Percentiles rank a stretch among this genome's conserved stretches.
These are phyloP conservation scores for Ligustrum vulgare DNA, from an alignment of 257 asterid species.

Conservation along the genomic window DNA sequence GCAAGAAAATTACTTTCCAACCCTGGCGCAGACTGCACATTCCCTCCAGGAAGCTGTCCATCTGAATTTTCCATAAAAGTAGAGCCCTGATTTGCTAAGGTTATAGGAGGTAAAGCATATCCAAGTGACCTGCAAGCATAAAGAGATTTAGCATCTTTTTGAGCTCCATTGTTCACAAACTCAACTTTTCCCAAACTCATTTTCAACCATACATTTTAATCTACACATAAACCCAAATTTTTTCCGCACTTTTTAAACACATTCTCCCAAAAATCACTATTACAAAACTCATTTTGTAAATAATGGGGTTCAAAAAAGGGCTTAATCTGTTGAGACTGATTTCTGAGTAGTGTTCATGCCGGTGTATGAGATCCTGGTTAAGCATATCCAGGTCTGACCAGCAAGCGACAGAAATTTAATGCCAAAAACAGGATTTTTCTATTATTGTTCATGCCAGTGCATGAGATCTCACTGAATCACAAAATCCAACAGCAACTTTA, in stretches of 20 bases:
- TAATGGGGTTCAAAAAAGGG: no score
- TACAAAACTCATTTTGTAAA: no score
- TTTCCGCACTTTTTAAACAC: no score
- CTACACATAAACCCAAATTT: no score
- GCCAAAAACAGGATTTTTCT: not conserved
- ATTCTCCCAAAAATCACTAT: no score
- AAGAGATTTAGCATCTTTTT: not conserved
- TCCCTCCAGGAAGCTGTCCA: slow-evolving; percentile 30
- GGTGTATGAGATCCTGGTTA: slow-evolving; percentile 19
- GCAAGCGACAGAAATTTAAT: not conserved
- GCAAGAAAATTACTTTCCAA: slow-evolving; percentile 18
- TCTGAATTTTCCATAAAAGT: slow-evolving; percentile 28
- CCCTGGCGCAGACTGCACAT: slow-evolving; percentile 33
- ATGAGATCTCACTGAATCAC: slow-evolving; percentile 1
- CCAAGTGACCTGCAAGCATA: slow-evolving; percentile 43
- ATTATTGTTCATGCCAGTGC: not conserved
- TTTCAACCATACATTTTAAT: no score
- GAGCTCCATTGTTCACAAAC: no score
- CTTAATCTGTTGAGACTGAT: not conserved
- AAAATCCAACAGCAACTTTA: not conserved
- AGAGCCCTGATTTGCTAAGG: slow-evolving; percentile 30
- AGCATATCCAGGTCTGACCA: slow-evolving; percentile 22
- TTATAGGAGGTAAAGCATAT: slow-evolving; percentile 45
- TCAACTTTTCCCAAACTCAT: no score
- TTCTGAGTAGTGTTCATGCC: not conserved